Evolutionary conservation across 1,284 basidiomycete genomes (phyloP).

Genomic region (Apiotrichum porosum): DNA sequence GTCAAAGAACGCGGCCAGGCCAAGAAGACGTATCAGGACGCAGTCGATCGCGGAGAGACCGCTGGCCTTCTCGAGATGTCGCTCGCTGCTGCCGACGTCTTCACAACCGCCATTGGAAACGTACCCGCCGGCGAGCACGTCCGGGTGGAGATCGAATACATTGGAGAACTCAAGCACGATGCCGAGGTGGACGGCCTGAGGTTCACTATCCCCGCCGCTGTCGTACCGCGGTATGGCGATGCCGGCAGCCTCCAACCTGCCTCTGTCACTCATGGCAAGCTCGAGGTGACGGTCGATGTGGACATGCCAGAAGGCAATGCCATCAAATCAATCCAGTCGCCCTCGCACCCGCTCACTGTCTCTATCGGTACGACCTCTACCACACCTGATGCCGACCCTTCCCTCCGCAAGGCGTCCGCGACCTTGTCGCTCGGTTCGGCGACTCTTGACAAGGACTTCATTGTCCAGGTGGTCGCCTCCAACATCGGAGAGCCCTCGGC

Average conservation of each 20-base stretch:
- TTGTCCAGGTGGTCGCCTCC: constrained; percentile 20
- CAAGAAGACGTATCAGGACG: constrained; percentile 49
- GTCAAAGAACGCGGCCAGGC: constrained; percentile 56
- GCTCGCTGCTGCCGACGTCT: constrained; percentile 12
- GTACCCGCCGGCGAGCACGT: constrained; percentile 8
- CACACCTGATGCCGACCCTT: constrained; percentile 1
- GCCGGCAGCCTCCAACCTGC: neutral
- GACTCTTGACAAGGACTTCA: constrained; percentile 19
- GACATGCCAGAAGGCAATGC: constrained; percentile 9
- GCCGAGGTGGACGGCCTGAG: constrained; percentile 19
- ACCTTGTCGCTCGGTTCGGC: neutral
- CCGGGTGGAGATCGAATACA: constrained; percentile 15
- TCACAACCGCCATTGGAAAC: constrained; percentile 13
- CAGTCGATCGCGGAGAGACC: constrained; percentile 49
- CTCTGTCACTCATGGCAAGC: neutral
- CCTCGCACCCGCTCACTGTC: constrained; percentile 14
- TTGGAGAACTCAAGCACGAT: constrained; percentile 22
- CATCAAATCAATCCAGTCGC: constrained; percentile 17
- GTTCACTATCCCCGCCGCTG: constrained; percentile 17
- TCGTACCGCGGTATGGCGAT: constrained; percentile 20
- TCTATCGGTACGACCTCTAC: constrained; percentile 11
- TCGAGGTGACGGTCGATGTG: constrained; percentile 8
- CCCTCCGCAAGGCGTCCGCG: constrained; percentile 6
- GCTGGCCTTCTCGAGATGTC: constrained; percentile 49
- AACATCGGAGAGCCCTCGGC: constrained; percentile 20